A percentile compares a stretch with the other conserved stretches of the same genome.
Conservation (phyloP, 176 grass and related monocot genomes). For the Bolboschoenus planiculmis region DNA sequence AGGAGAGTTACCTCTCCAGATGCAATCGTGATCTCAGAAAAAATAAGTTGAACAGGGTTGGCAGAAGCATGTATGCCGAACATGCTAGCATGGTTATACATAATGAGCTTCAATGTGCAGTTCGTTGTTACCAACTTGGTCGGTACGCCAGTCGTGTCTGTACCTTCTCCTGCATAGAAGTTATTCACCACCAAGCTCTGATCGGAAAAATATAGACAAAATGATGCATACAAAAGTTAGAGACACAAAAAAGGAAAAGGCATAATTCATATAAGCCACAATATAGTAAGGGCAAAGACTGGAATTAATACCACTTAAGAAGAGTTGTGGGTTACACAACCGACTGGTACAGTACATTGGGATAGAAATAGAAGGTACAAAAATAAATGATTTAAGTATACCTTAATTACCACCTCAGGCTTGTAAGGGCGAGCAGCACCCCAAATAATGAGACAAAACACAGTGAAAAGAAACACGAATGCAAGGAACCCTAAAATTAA, state of each 20-base stretch:
- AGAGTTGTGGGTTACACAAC: not conserved
- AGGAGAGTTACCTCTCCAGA: slow-evolving; percentile 49
- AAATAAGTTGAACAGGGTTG: slow-evolving; percentile 43
- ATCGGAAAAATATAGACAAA: not conserved
- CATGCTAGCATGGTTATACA: slow-evolving; percentile 70
- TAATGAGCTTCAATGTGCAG: slow-evolving; percentile 49
- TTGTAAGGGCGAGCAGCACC: slow-evolving; percentile 60
- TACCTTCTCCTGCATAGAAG: slow-evolving; percentile 70
- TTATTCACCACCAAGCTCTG: slow-evolving; percentile 72
- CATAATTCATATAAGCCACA: not conserved
- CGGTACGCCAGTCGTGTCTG: slow-evolving; percentile 66
- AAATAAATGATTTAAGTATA: slow-evolving; percentile 13
- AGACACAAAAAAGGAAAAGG: not conserved
- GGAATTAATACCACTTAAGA: not conserved
- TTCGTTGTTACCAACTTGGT: slow-evolving; percentile 75
- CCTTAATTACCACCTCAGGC: slow-evolving; percentile 48
- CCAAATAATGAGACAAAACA: slow-evolving; percentile 77
- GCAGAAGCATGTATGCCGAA: slow-evolving; percentile 80
- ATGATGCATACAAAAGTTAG: not conserved
- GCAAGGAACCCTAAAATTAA: slow-evolving; percentile 34
- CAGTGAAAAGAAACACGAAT: slow-evolving; percentile 43
- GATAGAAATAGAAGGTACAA: not conserved
- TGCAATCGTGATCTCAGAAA: slow-evolving; percentile 59
- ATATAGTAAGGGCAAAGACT: not conserved
- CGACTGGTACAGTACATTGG: not conserved